Base-by-base conservation (phyloP, 371 early-diverging fungal genomes). In the Syncephalastrum contaminatum region DNA sequence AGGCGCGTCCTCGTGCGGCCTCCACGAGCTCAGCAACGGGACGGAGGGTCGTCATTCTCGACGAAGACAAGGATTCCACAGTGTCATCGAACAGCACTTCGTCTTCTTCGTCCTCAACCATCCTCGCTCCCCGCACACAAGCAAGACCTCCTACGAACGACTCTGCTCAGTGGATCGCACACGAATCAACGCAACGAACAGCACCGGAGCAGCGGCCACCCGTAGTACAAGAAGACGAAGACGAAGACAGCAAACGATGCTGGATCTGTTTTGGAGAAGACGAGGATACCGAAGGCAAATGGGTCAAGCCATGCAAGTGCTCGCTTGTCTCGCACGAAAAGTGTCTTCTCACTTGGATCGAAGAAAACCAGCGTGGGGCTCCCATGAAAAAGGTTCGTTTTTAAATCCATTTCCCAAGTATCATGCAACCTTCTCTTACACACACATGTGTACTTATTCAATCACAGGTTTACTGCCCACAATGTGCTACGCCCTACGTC, bases 241-340 rank as follows among this genome's bases (percentile, higher is more conserved):
- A 53, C 8, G 54, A 44, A 10, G 36, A 30, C 36, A 30, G 36
- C 36, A 30, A 30, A 8, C 66, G 75, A 4, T 87, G 87, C 57
- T 87, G 85, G 75, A 87, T 87, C 48, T 87, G 87, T 43, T 87
- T 83, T 72, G 87, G 85, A 1, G 84, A 85, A 16, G 82, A 80
- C 19, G 70, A 71, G 8, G 84, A 87, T 42, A 79, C 78, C 18
- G 77, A 77, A 59, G 83, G 66, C 22, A 59, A 66, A 42, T 91
- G 91, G 91, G 80, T 86, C 14, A 81, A 83, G 42, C 86, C 91
- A n/a, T 91, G 91, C 45, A 73, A 70, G 46, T 91, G 91, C 57
- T 84, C 89, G 13, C 64, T 91, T 12, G 77, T 86, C 19, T 78
- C 85, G 30, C 91, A 91, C 52, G 87, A 88, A 54, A 74, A 83